Base-by-base conservation (phyloP, 2,329 filamentous ascomycete species). In the Aspergillus pseudonomiae region DNA sequence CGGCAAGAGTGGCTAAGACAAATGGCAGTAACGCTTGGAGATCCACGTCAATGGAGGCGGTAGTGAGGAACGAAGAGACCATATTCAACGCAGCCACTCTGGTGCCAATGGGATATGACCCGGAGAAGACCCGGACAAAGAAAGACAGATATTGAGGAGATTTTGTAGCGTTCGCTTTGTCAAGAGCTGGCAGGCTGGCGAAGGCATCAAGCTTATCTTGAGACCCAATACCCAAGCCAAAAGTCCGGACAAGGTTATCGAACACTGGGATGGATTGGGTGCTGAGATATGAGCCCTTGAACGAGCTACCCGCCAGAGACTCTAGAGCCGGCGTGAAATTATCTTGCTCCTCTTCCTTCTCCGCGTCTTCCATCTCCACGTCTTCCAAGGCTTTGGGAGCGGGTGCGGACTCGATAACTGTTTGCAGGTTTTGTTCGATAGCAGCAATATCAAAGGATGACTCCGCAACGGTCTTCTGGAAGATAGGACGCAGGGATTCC, bases 11-110 rank as follows among this genome's bases (percentile, higher is more conserved):
- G 43, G 86, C 83, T 53, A 97, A 80, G 36, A 90, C 82, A 78
- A 96, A 97, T 2, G 94, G 94, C n/a, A 97, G 74, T 21, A 97
- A 76, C 12, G 88, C 86, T 74, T 98, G 94, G 56, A 94, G 84
- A 74, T 97, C 91, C 9, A 86, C 73, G 24, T 81, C 80, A 26
- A 73, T 76, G 63, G 78, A 78, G 11, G 79, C 76, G 59, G 86
- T 85, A 52, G 64, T 66, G 21, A 93, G 75, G 30, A 83, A 82
- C 34, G 82, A 82, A 63, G 88, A 86, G 16, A 88, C 85, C 72
- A 88, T 83, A 46, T 89, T 87, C 56, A 97, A 78, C 12, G 93
- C 92, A 10, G 88, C 85, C 60, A 86, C 84, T 66, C 91, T 88
- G 3, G 88, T 89, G 53, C 91, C 80, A 2, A 87, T 87, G 7